Evolutionary conservation across 257 asterid species (phyloP), one percentile per base, ranked within the genome.

Genomic region (Rauvolfia tetraphylla): DNA sequence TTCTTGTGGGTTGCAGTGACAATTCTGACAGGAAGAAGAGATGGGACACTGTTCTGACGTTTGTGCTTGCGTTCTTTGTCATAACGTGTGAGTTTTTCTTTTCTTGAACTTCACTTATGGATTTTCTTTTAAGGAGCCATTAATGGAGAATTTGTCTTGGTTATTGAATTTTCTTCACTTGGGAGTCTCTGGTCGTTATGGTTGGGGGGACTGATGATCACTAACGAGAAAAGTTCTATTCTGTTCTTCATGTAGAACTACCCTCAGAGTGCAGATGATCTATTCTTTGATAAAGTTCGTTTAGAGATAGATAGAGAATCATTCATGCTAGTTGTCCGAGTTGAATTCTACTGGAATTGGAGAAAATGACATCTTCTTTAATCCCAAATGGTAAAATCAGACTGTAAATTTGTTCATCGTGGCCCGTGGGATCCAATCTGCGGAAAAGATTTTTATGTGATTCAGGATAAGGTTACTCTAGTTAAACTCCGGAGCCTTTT

Each of bases 31-130:
- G 46, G 62, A 72, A 54, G 18, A 72, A 53, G 76, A 49, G 41
- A 71, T 49, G 75, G 75, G 49, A 34, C 27, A 10, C 31, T 15
- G 23, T 33, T 51, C n/a, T 31, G 41, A 56, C 33, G 8, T 20
- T n/a, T 1, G 1, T 49, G 38, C 10, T 72, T 33, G 46, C 38
- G n/a, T 56, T 51, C 27, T 7, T 72, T 10, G 20, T 48, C 22
- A 53, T 49, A 29, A 49, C 75, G 22, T 71, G 75, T 71, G 61
- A 71, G 75, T 44, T 39, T 29, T 48, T 10, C 33, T 15, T 70
- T 10, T 20, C 7, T 12, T 68, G 15, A 22, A 42, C 29, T 38
- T 13, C n/a, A 25, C 17, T n/a, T 44, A 36, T 42, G 39, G 58
- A 71, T 22, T 31, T 49, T 46, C 31, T 31, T 18, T 0, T 22